Base-by-base conservation (phyloP, 805 yeast species). In the Nakazawaea holstii region DNA sequence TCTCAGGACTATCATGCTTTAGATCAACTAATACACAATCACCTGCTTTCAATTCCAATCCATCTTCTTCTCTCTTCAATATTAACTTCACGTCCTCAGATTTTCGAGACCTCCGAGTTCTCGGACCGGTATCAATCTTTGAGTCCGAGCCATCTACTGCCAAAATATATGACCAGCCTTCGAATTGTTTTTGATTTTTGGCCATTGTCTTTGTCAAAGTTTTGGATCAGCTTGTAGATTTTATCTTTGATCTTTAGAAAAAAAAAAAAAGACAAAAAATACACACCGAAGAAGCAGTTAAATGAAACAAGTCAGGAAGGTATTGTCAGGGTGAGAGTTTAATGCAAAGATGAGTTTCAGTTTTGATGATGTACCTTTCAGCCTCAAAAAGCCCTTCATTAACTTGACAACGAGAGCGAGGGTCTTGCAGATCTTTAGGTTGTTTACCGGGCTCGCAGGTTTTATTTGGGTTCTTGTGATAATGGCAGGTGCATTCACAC, bases 11-110 rank as follows among this genome's bases (percentile, higher is more conserved):
- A 1, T 59, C 63, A 0, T 51, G 57, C 4, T 63, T 64, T 46
- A 66, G 67, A 30, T 62, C 62, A 37, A 76, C 65, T 8, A 79
- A 58, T 0, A 83, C 56, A 35, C 76, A 65, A 51, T 78, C 82
- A 3, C 90, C 90, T 8, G 69, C 68, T 26, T 67, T 66, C 17
- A 84, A 53, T 40, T 68, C 73, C 33, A 79, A 51, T 2, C 70
- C 76, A 59, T 80, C 87, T 0, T 53, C 56, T 8, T 62, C 69
- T 49, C 82, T 64, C 46, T 60, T 65, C 24, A 80, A 54, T 4
- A 59, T 48, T 10, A 70, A 57, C 9, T 44, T 41, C 13, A 20
- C 43, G n/a, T 33, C 15, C 27, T 41, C 39, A 1, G 31, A 6
- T 27, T 52, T 36, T 41, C 48, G 35, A 2, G 59, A 47, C 40